These are phyloP conservation scores for Salix exigua DNA, from an alignment of 345 rosid species.

Conservation along the genomic window DNA sequence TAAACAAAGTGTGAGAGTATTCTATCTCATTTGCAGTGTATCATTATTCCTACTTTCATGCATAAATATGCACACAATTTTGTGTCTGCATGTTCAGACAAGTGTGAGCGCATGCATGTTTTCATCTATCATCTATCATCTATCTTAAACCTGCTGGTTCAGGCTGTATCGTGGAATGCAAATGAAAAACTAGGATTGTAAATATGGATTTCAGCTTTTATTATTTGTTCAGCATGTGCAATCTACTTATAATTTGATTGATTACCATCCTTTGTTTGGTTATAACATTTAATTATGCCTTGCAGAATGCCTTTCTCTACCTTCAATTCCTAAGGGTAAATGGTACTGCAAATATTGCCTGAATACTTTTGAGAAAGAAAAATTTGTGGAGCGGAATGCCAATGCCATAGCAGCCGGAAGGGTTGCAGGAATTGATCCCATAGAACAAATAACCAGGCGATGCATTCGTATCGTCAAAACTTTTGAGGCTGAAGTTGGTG, in stretches of 20 bases:
- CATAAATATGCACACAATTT: too few species aligned
- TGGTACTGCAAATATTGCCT: slow-evolving; percentile 85
- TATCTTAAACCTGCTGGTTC: not conserved
- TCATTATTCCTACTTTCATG: too few species aligned
- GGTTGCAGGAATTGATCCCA: slow-evolving; percentile 83
- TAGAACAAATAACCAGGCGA: slow-evolving; percentile 73
- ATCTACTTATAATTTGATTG: not conserved
- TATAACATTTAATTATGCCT: not conserved
- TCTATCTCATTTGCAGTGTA: not conserved
- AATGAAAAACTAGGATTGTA: not conserved
- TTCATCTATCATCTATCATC: not conserved
- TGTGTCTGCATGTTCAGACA: not conserved
- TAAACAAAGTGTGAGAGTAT: too few species aligned
- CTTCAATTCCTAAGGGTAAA: slow-evolving; percentile 53
- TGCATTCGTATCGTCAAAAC: slow-evolving; percentile 83
- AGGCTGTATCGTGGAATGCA: not conserved
- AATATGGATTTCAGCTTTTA: not conserved
- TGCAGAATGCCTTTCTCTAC: slow-evolving; percentile 72
- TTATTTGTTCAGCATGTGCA: not conserved
- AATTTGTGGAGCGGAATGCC: slow-evolving; percentile 58
- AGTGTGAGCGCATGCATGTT: not conserved
- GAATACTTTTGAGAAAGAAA: slow-evolving; percentile 58
- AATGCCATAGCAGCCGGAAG: slow-evolving; percentile 93
- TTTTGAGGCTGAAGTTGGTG: slow-evolving; percentile 58
- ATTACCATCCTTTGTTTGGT: slow-evolving; percentile 1